Evolutionary conservation across 208 protist species (phyloP).

Genomic region (Trypanosoma vivax): DNA sequence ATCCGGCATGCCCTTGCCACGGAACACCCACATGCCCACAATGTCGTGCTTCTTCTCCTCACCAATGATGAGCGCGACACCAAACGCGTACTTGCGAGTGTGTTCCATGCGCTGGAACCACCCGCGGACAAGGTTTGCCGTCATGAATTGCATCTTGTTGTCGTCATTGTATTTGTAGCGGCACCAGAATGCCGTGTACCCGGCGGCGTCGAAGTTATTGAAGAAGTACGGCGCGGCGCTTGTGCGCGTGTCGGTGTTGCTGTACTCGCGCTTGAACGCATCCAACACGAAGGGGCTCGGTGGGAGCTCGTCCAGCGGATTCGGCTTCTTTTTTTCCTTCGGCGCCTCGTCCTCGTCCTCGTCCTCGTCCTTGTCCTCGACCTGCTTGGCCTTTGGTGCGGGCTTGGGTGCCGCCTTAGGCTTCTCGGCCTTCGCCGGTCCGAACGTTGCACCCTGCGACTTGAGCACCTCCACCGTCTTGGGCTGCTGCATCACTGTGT

Average conservation of each 20-base stretch:
- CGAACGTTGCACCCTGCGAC: constrained; percentile 38
- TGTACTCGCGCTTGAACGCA: constrained; percentile 73
- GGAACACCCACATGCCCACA: constrained; percentile 71
- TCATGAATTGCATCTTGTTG: constrained; percentile 82
- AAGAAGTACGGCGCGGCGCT: constrained; percentile 69
- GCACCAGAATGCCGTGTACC: constrained; percentile 73
- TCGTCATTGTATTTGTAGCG: constrained; percentile 82
- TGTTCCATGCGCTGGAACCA: constrained; percentile 87
- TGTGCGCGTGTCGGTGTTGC: constrained; percentile 70
- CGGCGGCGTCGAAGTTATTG: constrained; percentile 47
- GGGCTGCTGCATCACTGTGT: constrained; percentile 74
- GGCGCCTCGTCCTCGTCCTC: constrained; percentile 35
- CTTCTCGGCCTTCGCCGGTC: constrained; percentile 38
- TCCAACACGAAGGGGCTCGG: constrained; percentile 66
- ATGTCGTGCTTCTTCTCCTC: constrained; percentile 72
- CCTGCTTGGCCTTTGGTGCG: constrained; percentile 5
- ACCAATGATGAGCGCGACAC: constrained; percentile 70
- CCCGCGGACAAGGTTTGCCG: constrained; percentile 68
- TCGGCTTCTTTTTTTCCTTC: constrained; percentile 57
- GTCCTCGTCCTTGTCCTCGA: constrained; percentile 17
- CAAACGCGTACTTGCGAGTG: constrained; percentile 78
- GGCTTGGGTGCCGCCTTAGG: constrained; percentile 10
- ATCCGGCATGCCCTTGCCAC: constrained; percentile 73
- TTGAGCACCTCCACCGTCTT: constrained; percentile 58
- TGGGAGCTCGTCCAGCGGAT: constrained; percentile 36